Evolutionary conservation across 2,329 filamentous ascomycete genomes (phyloP).

Genomic region (Trichophyton benhamiae): DNA sequence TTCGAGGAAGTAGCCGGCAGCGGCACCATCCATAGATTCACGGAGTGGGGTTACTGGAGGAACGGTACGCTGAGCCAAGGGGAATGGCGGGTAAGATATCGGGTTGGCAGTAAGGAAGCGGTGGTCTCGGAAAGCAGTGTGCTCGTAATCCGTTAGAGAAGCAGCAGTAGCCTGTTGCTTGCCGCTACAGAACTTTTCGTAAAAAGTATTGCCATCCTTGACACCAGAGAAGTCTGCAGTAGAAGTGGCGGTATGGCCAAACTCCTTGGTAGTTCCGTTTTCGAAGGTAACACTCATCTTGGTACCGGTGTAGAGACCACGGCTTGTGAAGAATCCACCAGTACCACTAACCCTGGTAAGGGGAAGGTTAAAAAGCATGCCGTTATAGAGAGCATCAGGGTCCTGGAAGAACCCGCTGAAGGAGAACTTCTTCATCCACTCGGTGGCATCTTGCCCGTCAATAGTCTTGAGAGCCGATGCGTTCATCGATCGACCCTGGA

Average conservation of each 20-base stretch:
- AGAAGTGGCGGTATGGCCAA: constrained; percentile 18
- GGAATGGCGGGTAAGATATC: constrained; percentile 21
- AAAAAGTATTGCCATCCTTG: constrained; percentile 30
- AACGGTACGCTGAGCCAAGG: constrained; percentile 22
- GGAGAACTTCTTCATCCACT: constrained; percentile 19
- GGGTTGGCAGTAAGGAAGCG: constrained; percentile 23
- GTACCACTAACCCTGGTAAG: background rate
- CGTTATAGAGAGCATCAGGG: constrained; percentile 24
- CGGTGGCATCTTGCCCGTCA: constrained; percentile 19
- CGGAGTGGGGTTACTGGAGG: constrained; percentile 30
- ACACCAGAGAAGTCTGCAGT: constrained; percentile 24
- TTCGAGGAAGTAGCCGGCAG: constrained; percentile 36
- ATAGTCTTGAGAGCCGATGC: constrained; percentile 21
- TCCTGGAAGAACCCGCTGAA: constrained; percentile 17
- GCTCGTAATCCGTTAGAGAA: too few relatives aligned
- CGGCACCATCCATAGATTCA: constrained; percentile 20
- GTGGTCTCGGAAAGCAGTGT: background rate
- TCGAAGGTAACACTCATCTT: constrained; percentile 20
- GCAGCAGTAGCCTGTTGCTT: background rate
- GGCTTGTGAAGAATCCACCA: constrained; percentile 9
- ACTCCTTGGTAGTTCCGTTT: constrained; percentile 20
- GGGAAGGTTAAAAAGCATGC: constrained; percentile 19
- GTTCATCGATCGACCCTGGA: constrained; percentile 2
- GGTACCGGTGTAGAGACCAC: constrained; percentile 18
- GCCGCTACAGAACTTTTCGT: constrained; percentile 26